Conservation (phyloP, 192 early-diverging fungal genomes). For the Coemansia sp. region DNA sequence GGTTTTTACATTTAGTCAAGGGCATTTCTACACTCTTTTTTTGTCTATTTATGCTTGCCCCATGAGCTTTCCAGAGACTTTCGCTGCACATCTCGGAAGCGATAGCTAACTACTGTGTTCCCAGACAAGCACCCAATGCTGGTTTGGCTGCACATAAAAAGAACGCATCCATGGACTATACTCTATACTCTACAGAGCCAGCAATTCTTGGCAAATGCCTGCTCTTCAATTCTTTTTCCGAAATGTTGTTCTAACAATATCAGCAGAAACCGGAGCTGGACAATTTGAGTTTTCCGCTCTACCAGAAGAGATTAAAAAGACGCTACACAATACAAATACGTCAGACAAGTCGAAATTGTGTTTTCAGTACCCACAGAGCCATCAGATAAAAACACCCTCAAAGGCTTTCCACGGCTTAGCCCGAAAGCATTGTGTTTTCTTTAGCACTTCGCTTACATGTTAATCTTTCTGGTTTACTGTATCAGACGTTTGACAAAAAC, state of each 20-base stretch:
- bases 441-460: background rate
- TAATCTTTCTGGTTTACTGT: background rate
- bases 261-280: background rate
- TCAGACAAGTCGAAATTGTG: background rate
- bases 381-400: background rate
- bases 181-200: background rate
- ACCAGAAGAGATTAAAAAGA: background rate
- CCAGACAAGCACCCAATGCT: background rate
- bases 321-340: background rate
- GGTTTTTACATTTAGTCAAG: background rate
- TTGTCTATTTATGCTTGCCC: background rate
- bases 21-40: background rate
- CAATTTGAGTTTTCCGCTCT: background rate
- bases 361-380: background rate
- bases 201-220: background rate
- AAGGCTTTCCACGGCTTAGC: background rate
- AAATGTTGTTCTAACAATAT: background rate
- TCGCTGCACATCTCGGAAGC: background rate
- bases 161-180: background rate
- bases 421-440: background rate
- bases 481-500: background rate
- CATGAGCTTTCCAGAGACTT: background rate
- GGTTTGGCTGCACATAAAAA: background rate
- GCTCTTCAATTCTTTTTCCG: background rate
- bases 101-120: background rate